Base-by-base conservation (phyloP, 139 green algal genomes). In the Closterium sp. region DNA sequence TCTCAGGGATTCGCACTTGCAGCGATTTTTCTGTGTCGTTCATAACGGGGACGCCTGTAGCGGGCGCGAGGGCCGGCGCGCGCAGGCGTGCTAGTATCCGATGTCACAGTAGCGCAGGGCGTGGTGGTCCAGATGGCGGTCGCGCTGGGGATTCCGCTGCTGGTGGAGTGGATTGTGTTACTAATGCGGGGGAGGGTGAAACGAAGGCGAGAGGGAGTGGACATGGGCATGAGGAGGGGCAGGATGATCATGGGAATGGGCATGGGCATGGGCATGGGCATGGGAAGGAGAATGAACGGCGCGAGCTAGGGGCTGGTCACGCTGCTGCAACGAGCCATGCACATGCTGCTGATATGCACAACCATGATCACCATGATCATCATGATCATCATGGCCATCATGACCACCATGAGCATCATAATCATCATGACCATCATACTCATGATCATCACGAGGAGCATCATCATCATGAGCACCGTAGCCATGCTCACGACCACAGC, bases 381-480 rank as follows among this genome's bases (percentile, higher is more conserved):
- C 38, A 50, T 50, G 38, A 50, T 7, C 38, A 50, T 79, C 17
- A 22, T 79, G 62, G 62, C 38, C 38, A 50, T 50, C 38, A 50
- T 45, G 38, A 45, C 5, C 3, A 45, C 10, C 38, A 45, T 50
- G 38, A 50, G 38, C 38, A 50, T 79, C 62, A 79, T 79, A 13
- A 24, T 13, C 62, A 79, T 79, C 17, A 79, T 79, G 62, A 79
- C 92, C 32, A 93, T 62, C 38, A 93, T 91, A 13, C 87, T 29
- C 10, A 91, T 22, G 86, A 91, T 93, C 31, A 93, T 86, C 24
- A 31, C 32, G 4, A 92, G 88, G 32, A 93, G 93, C 86, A 93
- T 9, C 42, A 27, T 27, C 27, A 29, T 22, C 13, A 27, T 29
- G 24, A 70, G 4, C 24, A 70, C 24, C 87, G n/a, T 9, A 90